Evolutionary conservation across 139 green algal genomes (phyloP), one percentile per base, ranked within the genome.

Genomic region (Chloropicon primus): DNA sequence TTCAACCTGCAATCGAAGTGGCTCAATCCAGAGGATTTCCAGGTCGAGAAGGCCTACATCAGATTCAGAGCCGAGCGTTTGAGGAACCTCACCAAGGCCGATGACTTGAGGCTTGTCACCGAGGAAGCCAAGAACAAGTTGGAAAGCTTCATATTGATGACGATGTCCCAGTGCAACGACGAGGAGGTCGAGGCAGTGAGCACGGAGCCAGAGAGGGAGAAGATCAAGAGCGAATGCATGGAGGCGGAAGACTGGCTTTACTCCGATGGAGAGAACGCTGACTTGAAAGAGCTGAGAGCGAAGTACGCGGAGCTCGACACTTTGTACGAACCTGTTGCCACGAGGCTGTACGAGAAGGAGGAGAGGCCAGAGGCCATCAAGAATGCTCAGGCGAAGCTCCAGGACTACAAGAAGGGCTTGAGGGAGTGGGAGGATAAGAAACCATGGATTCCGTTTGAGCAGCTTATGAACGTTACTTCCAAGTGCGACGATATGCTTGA

Each of bases 221-320:
- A 80, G 22, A 90, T 96, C 76, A 54, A 72, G 1, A 75, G 41
- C 21, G 72, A 84, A 72, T 86, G 97, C 23, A 88, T 26, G 28
- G 88, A 89, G 1, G 84, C 81, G 2, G 94, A 98, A 87, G 94
- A 98, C 79, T 98, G 94, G 94, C 84, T 98, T 82, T 98, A 97
- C 73, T 21, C 10, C 29, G 92, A 96, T 28, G 93, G 90, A 21
- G 93, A 92, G 24, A 77, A 79, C 2, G 86, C 82, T 26, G 74
- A 27, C 0, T 80, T 85, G 0, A 54, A 53, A 2, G 79, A 83
- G 74, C 83, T 82, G 72, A 84, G 78, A 76, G 76, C 77, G 17
- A 83, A 87, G 74, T 81, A 91, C 28, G 78, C 76, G n/a, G 41
- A 82, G 80, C 83, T 94, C 41, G 41, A 62, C 10, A 17, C 41